Evolutionary conservation across 2,329 filamentous ascomycete genomes (phyloP).

Genomic region (Zelopaecilomyces penicillatus): DNA sequence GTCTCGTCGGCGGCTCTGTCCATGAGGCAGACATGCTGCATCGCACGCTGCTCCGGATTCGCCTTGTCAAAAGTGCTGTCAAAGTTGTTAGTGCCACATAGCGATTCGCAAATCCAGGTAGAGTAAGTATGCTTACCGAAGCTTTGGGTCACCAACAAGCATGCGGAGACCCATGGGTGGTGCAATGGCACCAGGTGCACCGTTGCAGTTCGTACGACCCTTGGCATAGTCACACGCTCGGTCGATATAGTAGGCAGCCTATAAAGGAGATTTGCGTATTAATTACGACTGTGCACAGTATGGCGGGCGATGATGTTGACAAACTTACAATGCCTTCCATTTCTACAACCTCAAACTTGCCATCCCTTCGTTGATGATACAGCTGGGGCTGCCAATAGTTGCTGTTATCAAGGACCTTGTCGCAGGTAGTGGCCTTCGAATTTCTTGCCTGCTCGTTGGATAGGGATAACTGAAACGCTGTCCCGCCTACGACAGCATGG

Average conservation of each 20-base stretch:
- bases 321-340: conserved; percentile 21
- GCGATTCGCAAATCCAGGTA: not conserved
- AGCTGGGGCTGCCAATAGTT: conserved; percentile 63
- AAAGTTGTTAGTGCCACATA: not conserved
- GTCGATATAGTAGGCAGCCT: conserved; percentile 20
- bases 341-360: conserved; percentile 39
- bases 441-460: conserved; percentile 41
- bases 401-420: conserved; percentile 51
- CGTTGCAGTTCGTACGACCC: conserved; percentile 16
- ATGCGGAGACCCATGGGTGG: conserved; percentile 58
- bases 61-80: conserved; percentile 32
- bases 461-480: conserved; percentile 49
- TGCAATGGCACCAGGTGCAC: conserved; percentile 32
- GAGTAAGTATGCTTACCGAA: conserved; percentile 18
- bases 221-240: conserved; percentile 19
- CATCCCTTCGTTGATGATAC: conserved; percentile 41
- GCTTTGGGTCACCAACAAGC: conserved; percentile 52
- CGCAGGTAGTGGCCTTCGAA: conserved; percentile 57
- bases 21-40: conserved; percentile 49
- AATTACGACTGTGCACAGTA: not conserved
- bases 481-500: conserved; percentile 55
- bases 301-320: not conserved
- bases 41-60: conserved; percentile 38
- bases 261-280: too few relatives aligned
- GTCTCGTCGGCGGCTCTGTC: conserved; percentile 27